A percentile compares a stretch with the other conserved stretches of the same genome.
phyloP scores from a whole-genome alignment of 1,284 basidiomycete species.

The Thecaphora thlaspeos region DNA sequence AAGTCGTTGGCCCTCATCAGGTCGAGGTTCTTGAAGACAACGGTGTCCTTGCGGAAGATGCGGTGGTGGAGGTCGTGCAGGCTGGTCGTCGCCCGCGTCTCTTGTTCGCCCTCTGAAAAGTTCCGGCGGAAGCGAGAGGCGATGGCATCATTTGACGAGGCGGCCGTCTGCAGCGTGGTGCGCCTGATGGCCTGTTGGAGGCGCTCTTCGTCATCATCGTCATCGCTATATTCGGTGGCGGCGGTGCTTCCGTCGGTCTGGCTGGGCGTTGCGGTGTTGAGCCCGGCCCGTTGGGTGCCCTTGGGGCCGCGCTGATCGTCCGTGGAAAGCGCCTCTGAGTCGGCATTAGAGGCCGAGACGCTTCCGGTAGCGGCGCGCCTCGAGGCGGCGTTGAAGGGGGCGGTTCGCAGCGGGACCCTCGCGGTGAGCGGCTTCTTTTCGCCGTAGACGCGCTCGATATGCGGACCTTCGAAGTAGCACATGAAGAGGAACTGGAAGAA shows the following conservation, averaged over 20 bases:
- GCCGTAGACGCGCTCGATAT: conserved; percentile 61
- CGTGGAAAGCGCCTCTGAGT: not conserved
- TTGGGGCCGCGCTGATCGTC: not conserved
- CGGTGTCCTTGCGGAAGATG: conserved; percentile 85
- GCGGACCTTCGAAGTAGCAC: conserved; percentile 95
- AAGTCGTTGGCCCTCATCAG: conserved; percentile 73
- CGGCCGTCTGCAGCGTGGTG: conserved; percentile 14
- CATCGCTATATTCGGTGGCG: conserved; percentile 19
- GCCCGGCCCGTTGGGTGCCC: not conserved
- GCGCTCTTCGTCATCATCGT: conserved; percentile 5
- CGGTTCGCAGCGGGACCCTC: conserved; percentile 20
- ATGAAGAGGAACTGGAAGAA: conserved; percentile 94
- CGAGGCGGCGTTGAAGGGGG: conserved; percentile 46
- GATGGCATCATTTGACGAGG: conserved; percentile 32
- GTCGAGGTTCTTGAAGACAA: conserved; percentile 80
- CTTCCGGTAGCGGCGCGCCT: conserved; percentile 18
- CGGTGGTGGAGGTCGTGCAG: conserved; percentile 86
- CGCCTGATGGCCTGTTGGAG: conserved; percentile 5
- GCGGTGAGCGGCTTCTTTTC: conserved; percentile 44
- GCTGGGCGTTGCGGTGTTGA: conserved; percentile 21
- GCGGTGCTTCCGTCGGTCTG: conserved; percentile 37
- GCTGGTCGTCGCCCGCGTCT: conserved; percentile 15
- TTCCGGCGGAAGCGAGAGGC: conserved; percentile 5
- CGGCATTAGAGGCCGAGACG: not conserved
- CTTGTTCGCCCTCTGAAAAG: not conserved